Base-by-base conservation (phyloP, 1,284 basidiomycete species). In the Cutaneotrichosporon arboriforme region DNA sequence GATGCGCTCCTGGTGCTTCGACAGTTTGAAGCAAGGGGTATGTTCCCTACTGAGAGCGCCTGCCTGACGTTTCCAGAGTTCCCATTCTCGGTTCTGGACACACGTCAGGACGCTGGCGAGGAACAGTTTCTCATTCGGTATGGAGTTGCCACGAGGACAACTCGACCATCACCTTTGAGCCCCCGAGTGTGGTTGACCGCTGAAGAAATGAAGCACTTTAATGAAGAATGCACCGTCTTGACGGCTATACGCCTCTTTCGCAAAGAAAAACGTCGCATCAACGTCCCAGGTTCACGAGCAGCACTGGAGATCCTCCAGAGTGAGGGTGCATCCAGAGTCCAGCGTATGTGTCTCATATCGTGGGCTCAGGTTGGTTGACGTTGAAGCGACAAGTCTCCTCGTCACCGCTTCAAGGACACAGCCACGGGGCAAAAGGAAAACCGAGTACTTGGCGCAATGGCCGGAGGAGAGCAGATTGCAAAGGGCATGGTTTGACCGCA, bases 1-100 rank as follows among this genome's bases (percentile, higher is more conserved):
- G 76, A 51, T 43, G 59, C 5, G 82, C 83, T 62, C 80, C 81
- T 3, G 76, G 77, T 1, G 8, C 65, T 82, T 8, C 52, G 71
- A 33, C 77, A 76, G 20, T 83, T 67, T 40, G 61, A 69, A 23
- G 17, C 37, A 1, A 41, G 42, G 33, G 52, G 67, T 66, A 49
- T n/a, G n/a, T n/a, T n/a, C n/a, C n/a, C n/a, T n/a, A n/a, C n/a
- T n/a, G n/a, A n/a, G n/a, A n/a, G n/a, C n/a, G n/a, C n/a, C n/a
- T n/a, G n/a, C n/a, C 46, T 31, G 26, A 31, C 5, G 7, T 7
- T 31, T 10, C 26, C 49, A 57, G 58, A 54, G 21, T 62, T 59
- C 20, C 65, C 64, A 8, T 63, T 64, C 20, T 58, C 52, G 9
- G 60, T 67, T 12, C 49, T 67, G n/a, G 43, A 35, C 17, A 15